phyloP scores from a whole-genome alignment of 2,329 filamentous ascomycete species.

The Plectosphaerella plurivora region DNA sequence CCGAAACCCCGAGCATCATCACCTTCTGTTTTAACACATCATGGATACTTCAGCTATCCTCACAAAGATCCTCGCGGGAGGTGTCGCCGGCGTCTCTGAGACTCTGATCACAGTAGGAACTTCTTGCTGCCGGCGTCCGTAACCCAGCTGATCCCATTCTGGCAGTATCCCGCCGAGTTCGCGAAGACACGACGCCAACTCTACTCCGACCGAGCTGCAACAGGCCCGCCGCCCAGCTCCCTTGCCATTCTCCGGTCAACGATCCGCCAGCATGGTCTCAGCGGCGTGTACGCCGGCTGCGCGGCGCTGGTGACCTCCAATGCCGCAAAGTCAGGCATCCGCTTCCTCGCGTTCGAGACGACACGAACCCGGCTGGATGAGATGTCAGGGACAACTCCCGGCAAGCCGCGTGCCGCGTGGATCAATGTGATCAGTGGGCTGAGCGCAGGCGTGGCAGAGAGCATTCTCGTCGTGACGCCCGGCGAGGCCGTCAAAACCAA shows the following conservation, averaged over 20 bases:
- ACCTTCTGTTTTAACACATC: neutral
- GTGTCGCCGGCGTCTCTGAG: constrained; percentile 8
- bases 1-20: neutral
- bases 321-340: constrained; percentile 1
- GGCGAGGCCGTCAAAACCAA: constrained; percentile 5
- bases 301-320: constrained; percentile 1
- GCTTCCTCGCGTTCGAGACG: constrained; percentile 4
- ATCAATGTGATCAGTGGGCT: constrained; percentile 5
- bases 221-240: neutral
- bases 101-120: constrained; percentile 4
- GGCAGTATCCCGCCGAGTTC: constrained; percentile 5
- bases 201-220: neutral
- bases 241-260: constrained; percentile 2
- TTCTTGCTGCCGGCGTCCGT: neutral
- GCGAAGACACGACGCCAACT: constrained; percentile 5
- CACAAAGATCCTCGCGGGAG: constrained; percentile 6
- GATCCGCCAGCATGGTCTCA: neutral
- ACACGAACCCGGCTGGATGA: neutral
- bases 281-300: constrained; percentile 2
- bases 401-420: constrained; percentile 2
- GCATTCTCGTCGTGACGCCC: constrained; percentile 1
- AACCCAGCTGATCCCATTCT: neutral
- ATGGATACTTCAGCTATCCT: constrained; percentile 5
- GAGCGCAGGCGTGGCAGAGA: constrained; percentile 4
- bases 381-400: neutral